Base-by-base conservation (phyloP, 106 monocot genomes). In the Acanthochlamys bracteata region DNA sequence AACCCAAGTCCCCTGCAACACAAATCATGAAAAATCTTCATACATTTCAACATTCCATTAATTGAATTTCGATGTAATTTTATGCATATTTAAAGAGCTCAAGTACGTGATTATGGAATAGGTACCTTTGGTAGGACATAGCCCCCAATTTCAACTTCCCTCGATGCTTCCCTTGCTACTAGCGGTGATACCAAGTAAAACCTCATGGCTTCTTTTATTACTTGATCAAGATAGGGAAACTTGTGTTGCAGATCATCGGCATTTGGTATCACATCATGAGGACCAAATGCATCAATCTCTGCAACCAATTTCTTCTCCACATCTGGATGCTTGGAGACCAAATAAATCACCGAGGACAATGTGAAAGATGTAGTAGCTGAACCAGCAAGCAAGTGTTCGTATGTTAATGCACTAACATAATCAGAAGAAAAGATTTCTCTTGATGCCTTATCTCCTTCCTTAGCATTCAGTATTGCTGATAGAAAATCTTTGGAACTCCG, bases 151-250 rank as follows among this genome's bases (percentile, higher is more conserved):
- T 93, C 74, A 13, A 89, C 71, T 67, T 75, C 65, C 39, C 67
- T 76, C 20, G 80, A 83, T 54, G 89, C 79, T 67, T 89, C 89
- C 69, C 93, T 86, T 57, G 89, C 93, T 41, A 93, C 78, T 64
- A 93, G 63, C 4, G 93, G 89, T 13, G 93, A 93, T 6, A 84
- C 93, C 10, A 82, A 77, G 64, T 86, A 86, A 41, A 76, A 84
- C 25, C 93, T 77, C 89, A 93, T 86, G 21, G 93, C 61, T 61
- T 95, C 90, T 66, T 90, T 90, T 56, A 94, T 71, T 53, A 61
- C 94, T 89, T 86, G 89, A 68, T 94, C 90, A 41, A 94, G 74
- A 21, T 94, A 94, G 20, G 94, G 90, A 24, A 94, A 90, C 24
- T 57, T 73, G 59, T 25, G 51, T 3, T 75, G 74, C 19, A 94